A percentile compares a stretch with the other conserved stretches of the same genome.
phyloP scores from a whole-genome alignment of 2,329 filamentous ascomycete genomes.

The Aspergillus sp. region DNA sequence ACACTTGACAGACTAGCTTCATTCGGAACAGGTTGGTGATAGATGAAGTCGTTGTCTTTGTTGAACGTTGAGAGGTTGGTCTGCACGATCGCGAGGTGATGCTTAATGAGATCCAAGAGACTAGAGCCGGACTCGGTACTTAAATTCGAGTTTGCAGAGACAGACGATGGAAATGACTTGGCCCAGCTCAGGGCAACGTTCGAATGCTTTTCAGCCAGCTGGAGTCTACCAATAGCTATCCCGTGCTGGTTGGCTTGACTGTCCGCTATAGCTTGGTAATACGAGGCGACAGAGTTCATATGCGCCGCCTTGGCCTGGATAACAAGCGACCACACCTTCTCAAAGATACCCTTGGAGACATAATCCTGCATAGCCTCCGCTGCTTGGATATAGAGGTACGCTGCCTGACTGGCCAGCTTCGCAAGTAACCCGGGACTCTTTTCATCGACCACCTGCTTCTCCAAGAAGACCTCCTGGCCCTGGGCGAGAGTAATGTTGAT shows the following conservation, averaged over 20 bases:
- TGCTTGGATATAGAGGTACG: slow-evolving; percentile 79
- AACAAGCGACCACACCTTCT: slow-evolving; percentile 84
- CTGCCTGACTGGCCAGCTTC: slow-evolving; percentile 86
- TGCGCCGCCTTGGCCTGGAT: slow-evolving; percentile 66
- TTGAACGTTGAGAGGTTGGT: slow-evolving; percentile 68
- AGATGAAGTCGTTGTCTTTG: slow-evolving; percentile 98
- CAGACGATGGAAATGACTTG: slow-evolving; percentile 70
- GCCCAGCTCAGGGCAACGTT: slow-evolving; percentile 72
- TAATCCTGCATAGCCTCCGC: slow-evolving; percentile 89
- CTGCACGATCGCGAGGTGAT: slow-evolving; percentile 72
- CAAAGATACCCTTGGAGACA: slow-evolving; percentile 82
- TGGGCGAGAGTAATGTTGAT: slow-evolving; percentile 92
- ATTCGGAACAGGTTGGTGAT: slow-evolving; percentile 83
- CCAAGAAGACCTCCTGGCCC: slow-evolving; percentile 92
- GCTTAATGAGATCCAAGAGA: slow-evolving; percentile 74
- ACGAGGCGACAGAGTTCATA: slow-evolving; percentile 80
- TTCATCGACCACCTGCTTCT: slow-evolving; percentile 86
- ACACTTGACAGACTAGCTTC: slow-evolving; percentile 77
- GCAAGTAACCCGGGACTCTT: slow-evolving; percentile 90
- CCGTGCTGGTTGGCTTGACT: slow-evolving; percentile 85
- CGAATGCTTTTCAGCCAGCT: slow-evolving; percentile 69
- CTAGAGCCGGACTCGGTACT: slow-evolving; percentile 68
- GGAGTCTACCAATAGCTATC: slow-evolving; percentile 72
- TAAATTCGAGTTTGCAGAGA: slow-evolving; percentile 76
- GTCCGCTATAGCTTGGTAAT: slow-evolving; percentile 87